Evolutionary conservation across 1,284 basidiomycete genomes (phyloP), one percentile per base, ranked within the genome.

Genomic region (Vanrija humicola): DNA sequence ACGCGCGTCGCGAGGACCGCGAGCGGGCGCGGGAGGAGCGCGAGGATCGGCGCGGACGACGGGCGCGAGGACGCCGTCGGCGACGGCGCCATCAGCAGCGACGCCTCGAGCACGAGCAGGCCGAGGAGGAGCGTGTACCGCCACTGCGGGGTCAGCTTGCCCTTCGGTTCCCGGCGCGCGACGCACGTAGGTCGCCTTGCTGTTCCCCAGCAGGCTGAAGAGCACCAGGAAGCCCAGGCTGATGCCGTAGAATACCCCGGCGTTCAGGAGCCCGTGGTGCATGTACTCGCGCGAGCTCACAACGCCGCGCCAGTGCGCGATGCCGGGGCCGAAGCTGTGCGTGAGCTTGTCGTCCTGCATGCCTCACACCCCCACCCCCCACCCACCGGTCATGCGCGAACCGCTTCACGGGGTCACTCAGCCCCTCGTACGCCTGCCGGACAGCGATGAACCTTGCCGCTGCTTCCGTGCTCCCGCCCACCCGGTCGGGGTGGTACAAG

Each of bases 381-480:
- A 86, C 87, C 83, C 79, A 75, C 70, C 75, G 65, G 50, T 94
- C 90, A 72, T 94, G 94, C 0, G 90, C 90, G 76, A 89, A 92
- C 46, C 90, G 78, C 55, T 86, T 85, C 1, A 84, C 79, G 0
- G 90, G 89, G 63, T 91, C 83, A 56, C 84, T 88, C 29, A 94
- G 74, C 0, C 85, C 84, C 69, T 94, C 90, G 67, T 86, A 92
- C 18, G 87, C 88, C 63, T 85, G 82, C 50, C 89, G 79, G 2
- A 89, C 83, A 26, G 78, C 68, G 55, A 92, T 88, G 69, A 93
- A 94, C 18, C 46, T 43, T 6, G 79, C 79, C 56, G 85, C 84
- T 3, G 84, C 85, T n/a, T 78, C 75, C 39, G 49, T 26, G 19
- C 53, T 18, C 28, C 28, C 28, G 0, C 88, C 88, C 12, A 84